Evolutionary conservation across 139 green algal genomes (phyloP).

Genomic region (Marvania coccoides): DNA sequence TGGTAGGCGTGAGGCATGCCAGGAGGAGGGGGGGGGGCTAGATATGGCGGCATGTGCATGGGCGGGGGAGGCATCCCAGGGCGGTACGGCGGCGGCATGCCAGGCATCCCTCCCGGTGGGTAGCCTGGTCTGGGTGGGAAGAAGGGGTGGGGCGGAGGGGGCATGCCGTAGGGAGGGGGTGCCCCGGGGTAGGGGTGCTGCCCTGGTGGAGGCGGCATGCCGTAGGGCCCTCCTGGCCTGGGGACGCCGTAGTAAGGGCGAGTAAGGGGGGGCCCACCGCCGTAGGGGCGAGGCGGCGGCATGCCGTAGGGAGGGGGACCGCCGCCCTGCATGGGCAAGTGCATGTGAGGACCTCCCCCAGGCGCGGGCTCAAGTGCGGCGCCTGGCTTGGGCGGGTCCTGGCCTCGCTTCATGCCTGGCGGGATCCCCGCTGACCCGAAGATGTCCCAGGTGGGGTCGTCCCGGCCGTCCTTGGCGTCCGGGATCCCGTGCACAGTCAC

Average conservation of each 20-base stretch:
- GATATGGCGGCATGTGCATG: not conserved
- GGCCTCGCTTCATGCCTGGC: constrained; percentile 42
- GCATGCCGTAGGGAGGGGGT: not conserved
- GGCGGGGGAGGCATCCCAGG: not conserved
- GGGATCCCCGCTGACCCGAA: constrained; percentile 89
- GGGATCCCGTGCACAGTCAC: constrained; percentile 50
- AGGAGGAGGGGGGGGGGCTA: not conserved
- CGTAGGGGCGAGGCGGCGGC: not conserved
- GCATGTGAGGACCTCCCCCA: not conserved
- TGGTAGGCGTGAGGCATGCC: not conserved
- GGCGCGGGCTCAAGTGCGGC: not conserved
- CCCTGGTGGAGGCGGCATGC: not conserved
- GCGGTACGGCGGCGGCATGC: not conserved
- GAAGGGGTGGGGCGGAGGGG: not conserved
- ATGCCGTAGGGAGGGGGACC: constrained; percentile 1
- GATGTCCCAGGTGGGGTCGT: constrained; percentile 75
- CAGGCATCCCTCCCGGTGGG: too few species aligned
- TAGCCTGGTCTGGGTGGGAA: too few species aligned
- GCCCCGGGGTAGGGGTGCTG: not conserved
- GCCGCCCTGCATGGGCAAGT: not conserved
- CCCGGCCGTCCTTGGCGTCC: constrained; percentile 55
- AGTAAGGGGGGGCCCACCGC: not conserved
- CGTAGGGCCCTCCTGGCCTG: not conserved
- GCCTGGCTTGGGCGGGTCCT: constrained; percentile 1
- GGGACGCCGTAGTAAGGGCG: not conserved